Base-by-base conservation (phyloP, 257 asterid species). In the Ajuga chamaepitys region DNA sequence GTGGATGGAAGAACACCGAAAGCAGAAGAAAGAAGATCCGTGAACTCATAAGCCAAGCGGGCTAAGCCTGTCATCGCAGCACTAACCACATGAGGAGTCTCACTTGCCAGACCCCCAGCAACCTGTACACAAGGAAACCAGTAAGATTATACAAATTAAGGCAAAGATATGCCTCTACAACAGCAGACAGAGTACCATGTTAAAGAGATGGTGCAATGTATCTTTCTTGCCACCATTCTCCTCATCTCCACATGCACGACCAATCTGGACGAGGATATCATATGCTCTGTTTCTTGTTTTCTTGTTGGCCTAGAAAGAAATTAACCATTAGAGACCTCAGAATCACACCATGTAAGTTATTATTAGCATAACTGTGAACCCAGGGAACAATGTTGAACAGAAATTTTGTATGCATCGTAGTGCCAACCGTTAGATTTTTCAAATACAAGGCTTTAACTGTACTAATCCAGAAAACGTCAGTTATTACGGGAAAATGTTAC, bases 21-120 rank as follows among this genome's bases (percentile, higher is more conserved):
- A 67, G 86, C 86, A 66, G 81, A 71, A 64, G 92, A 83, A 73
- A 93, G 70, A 55, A 93, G 97, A 63, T 89, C 99, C 7, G 88
- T 67, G 77, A 93, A 89, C 78, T 93, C 99, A 75, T 93, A 93
- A 64, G 99, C 96, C 81, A 93, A 81, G 37, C 99, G 97, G 67
- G 99, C 99, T 77, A 93, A 81, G 63, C 97, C 99, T 64, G 86
- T 89, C 76, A 86, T 85, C 0, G 99, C 88, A 59, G 97, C 99
- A 82, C 99, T 93, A 58, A 89, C 80, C 95, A 86, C 86, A 74
- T 87, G 96, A 67, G 99, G 91, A 46, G 94, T 83, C 74, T 89
- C 96, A 54, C 97, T 91, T 34, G 95, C 90, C 74, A 93, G 79
- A 30, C 95, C 95, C 52, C 95, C 96, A 70, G 96, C 97, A 79